A percentile compares a stretch with the other conserved stretches of the same genome.
Evolutionary conservation across 2,329 filamentous ascomycete species (phyloP).

Genomic region (Chrysosporium queenslandicum): DNA sequence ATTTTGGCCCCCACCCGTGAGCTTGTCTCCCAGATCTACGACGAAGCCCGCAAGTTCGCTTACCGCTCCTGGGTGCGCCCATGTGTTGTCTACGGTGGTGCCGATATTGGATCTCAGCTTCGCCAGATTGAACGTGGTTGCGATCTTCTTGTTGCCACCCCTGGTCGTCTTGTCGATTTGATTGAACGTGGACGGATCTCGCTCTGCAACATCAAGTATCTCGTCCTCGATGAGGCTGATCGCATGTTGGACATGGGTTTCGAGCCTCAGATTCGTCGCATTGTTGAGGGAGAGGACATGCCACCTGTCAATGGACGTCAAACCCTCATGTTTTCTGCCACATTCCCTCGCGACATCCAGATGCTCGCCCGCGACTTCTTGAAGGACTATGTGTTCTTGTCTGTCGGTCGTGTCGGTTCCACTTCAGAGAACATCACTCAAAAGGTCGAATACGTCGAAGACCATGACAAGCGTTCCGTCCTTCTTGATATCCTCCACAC

Average conservation of each 20-base stretch:
- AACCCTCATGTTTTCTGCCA: constrained; percentile 99
- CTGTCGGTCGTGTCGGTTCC: constrained; percentile 94
- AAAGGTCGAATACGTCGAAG: constrained; percentile 96
- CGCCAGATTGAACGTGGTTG: constrained; percentile 97
- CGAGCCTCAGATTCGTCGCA: constrained; percentile 97
- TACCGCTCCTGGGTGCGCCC: constrained; percentile 98
- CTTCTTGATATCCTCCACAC: constrained; percentile 96
- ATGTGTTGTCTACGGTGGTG: constrained; percentile 97
- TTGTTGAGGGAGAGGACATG: constrained; percentile 98
- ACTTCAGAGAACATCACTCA: constrained; percentile 99
- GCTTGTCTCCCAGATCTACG: constrained; percentile 96
- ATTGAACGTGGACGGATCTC: constrained; percentile 98
- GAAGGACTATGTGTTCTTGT: constrained; percentile 98
- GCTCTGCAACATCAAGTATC: constrained; percentile 96
- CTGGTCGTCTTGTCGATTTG: constrained; percentile 92
- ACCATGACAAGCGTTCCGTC: constrained; percentile 93
- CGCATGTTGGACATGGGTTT: constrained; percentile 99
- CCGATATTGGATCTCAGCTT: constrained; percentile 95
- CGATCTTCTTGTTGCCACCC: constrained; percentile 92
- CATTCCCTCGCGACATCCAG: constrained; percentile 97
- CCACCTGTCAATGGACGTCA: constrained; percentile 71
- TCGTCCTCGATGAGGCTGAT: constrained; percentile 97
- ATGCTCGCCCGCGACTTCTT: constrained; percentile 98
- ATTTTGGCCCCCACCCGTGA: constrained; percentile 96
- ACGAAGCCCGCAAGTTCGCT: constrained; percentile 94